phyloP scores from a whole-genome alignment of 1,284 basidiomycete species.

The Athelia psychrophila region DNA sequence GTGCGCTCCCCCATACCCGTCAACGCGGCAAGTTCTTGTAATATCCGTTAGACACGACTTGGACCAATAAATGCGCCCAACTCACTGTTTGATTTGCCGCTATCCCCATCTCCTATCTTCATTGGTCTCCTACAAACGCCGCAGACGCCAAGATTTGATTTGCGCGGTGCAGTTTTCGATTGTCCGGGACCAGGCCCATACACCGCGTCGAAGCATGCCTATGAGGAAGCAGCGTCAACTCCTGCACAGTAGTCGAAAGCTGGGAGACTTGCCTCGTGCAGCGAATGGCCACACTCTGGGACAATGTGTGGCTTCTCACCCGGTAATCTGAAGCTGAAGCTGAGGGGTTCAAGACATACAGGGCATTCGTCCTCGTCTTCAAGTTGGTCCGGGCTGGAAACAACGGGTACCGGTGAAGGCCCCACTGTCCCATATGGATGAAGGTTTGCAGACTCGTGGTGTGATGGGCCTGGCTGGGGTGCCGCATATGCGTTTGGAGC shows the following conservation, averaged over 20 bases:
- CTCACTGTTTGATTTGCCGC: constrained; percentile 85
- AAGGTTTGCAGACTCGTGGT: constrained; percentile 9
- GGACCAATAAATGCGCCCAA: constrained; percentile 16
- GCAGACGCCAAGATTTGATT: constrained; percentile 88
- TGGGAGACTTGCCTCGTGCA: constrained; percentile 75
- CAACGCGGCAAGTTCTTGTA: constrained; percentile 78
- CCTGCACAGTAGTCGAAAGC: constrained; percentile 7
- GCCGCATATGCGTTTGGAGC: background rate
- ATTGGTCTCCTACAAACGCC: constrained; percentile 95
- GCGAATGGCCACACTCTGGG: constrained; percentile 94
- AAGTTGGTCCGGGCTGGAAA: constrained; percentile 55
- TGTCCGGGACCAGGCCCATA: constrained; percentile 85
- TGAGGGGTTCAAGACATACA: constrained; percentile 87
- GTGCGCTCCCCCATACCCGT: constrained; percentile 80
- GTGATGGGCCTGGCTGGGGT: background rate
- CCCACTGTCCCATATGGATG: constrained; percentile 56
- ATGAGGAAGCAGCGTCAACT: background rate
- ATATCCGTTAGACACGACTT: background rate
- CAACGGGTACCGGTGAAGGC: constrained; percentile 62
- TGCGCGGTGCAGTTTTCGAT: constrained; percentile 53
- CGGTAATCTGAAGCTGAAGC: constrained; percentile 81
- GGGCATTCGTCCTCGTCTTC: constrained; percentile 87
- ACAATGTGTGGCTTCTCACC: constrained; percentile 97
- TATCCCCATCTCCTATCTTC: constrained; percentile 84
- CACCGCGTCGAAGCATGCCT: constrained; percentile 95